Conservation (phyloP, 2,329 filamentous ascomycete genomes). For the Trichoderma sp. region DNA sequence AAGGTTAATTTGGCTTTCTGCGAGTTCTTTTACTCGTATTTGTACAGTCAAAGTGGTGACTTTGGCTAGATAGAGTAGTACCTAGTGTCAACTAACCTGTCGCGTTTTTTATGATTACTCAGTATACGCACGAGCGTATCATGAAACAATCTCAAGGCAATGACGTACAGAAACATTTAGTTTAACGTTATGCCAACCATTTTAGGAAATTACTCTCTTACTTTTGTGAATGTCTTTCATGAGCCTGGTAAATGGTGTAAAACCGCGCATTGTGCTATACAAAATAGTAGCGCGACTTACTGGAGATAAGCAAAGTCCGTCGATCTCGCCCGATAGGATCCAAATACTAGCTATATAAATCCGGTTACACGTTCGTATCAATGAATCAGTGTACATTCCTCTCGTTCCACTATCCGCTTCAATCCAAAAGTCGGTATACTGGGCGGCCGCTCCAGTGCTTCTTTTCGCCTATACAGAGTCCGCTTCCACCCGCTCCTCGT, state of each 20-base stretch:
- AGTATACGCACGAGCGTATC: not conserved
- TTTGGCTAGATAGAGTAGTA: not conserved
- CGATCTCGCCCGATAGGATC: not conserved
- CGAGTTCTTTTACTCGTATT: not conserved
- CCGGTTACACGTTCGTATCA: not conserved
- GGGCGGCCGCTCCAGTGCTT: not conserved
- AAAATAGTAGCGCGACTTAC: not conserved
- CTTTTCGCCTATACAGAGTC: not conserved
- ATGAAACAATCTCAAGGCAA: not conserved
- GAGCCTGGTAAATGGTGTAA: not conserved
- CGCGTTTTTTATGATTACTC: not conserved
- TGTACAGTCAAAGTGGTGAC: not conserved
- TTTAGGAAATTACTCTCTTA: too few relatives aligned
- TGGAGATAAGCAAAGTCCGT: not conserved
- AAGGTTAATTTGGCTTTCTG: not conserved
- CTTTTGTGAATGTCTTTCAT: not conserved
- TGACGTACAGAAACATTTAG: not conserved
- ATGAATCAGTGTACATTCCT: not conserved
- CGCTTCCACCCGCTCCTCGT: not conserved
- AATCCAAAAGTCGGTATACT: not conserved
- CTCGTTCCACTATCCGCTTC: not conserved
- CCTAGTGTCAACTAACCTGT: not conserved
- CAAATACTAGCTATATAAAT: not conserved
- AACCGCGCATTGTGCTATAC: not conserved
- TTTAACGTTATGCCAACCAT: not conserved